Evolutionary conservation across 495 filamentous ascomycete species (phyloP).

Genomic region (Cryomyces antarcticus): DNA sequence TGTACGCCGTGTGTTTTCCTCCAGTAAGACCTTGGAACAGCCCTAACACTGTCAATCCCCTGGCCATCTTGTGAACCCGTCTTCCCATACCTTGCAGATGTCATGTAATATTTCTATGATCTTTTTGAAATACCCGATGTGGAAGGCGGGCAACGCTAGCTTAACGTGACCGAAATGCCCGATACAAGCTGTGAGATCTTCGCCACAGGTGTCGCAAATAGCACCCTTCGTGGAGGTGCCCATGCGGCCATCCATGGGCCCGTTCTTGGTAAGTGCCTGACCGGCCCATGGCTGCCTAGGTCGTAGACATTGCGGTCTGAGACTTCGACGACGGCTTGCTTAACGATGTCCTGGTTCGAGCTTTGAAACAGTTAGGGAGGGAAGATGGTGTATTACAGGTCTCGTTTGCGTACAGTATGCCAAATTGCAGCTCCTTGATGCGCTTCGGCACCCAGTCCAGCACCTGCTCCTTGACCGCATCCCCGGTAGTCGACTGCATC

Average conservation of each 20-base stretch:
- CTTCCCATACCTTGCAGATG: slow-evolving; percentile 54
- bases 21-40: slow-evolving; percentile 57
- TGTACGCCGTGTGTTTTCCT: slow-evolving; percentile 47
- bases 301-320: slow-evolving; percentile 83
- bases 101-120: slow-evolving; percentile 75
- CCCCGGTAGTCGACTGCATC: slow-evolving; percentile 23
- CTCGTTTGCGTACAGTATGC: slow-evolving; percentile 45
- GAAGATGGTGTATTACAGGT: neutral
- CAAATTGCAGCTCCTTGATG: slow-evolving; percentile 85
- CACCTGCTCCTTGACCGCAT: slow-evolving; percentile 68
- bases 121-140: slow-evolving; percentile 86
- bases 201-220: slow-evolving; percentile 63
- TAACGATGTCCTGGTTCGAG: slow-evolving; percentile 80
- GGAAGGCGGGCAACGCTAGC: slow-evolving; percentile 77
- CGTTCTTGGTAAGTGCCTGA: slow-evolving; percentile 48
- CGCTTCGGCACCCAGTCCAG: slow-evolving; percentile 71
- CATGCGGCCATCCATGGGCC: slow-evolving; percentile 69
- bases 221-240: slow-evolving; percentile 66
- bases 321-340: slow-evolving; percentile 81
- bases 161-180: slow-evolving; percentile 89
- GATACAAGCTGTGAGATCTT: slow-evolving; percentile 57
- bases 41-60: slow-evolving; percentile 22
- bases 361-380: slow-evolving; percentile 20
- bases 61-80: neutral
- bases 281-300: slow-evolving; percentile 31